A percentile compares a stretch with the other conserved stretches of the same genome.
These are phyloP conservation scores for Colletotrichum sp. DNA, from an alignment of 2,329 filamentous ascomycete genomes.

Conservation along the genomic window DNA sequence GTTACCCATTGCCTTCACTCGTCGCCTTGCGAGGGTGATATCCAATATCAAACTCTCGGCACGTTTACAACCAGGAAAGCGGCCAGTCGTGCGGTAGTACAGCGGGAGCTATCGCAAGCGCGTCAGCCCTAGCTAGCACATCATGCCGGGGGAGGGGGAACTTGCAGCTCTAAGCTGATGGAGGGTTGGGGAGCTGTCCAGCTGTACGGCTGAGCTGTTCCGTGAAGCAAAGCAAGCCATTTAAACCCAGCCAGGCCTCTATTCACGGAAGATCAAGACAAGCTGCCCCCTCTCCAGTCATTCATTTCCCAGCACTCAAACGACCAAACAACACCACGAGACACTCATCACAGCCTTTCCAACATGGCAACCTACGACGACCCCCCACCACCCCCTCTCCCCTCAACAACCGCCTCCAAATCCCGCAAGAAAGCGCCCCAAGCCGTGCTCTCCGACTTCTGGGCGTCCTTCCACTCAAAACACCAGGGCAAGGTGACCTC, in stretches of 20 bases:
- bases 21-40: neutral
- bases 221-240: neutral
- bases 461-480: conserved; percentile 44
- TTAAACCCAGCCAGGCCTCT: neutral
- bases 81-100: neutral
- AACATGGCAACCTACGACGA: conserved; percentile 11
- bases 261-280: neutral
- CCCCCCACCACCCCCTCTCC: neutral
- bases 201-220: neutral
- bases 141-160: neutral
- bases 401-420: neutral
- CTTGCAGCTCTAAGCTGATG: neutral
- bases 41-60: neutral
- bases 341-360: neutral
- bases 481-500: conserved; percentile 47
- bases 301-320: neutral
- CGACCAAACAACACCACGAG: neutral
- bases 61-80: neutral
- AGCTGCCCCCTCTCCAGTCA: neutral
- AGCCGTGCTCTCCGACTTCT: conserved; percentile 43
- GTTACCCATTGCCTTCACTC: neutral
- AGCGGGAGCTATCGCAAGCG: neutral
- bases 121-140: conserved; percentile 1
- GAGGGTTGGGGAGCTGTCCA: neutral
- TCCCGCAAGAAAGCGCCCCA: conserved; percentile 37